Conservation (phyloP, 2,329 filamentous ascomycete genomes). For the Xylaria arbuscula region DNA sequence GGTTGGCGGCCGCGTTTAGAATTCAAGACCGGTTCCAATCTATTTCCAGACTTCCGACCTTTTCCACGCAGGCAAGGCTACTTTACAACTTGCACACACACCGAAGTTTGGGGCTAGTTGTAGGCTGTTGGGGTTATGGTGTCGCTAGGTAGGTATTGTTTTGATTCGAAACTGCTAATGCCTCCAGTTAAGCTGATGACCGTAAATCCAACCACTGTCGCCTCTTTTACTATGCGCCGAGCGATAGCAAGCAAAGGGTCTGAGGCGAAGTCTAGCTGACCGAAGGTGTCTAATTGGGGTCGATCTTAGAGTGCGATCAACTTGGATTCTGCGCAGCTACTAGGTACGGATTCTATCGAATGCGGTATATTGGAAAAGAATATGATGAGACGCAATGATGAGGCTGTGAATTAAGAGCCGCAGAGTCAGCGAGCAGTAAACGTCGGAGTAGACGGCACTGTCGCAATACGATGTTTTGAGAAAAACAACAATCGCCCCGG, state of each 20-base stretch:
- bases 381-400: conserved; percentile 21
- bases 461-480: conserved; percentile 26
- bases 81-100: not conserved
- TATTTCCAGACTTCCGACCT: conserved; percentile 17
- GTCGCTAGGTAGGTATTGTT: conserved; percentile 7
- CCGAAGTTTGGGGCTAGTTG: conserved; percentile 9
- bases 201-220: not conserved
- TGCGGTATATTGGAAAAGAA: conserved; percentile 24
- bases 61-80: conserved; percentile 2
- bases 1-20: conserved; percentile 13
- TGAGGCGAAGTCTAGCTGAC: conserved; percentile 11
- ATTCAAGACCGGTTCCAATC: conserved; percentile 24
- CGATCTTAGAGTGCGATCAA: conserved; percentile 18
- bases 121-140: not conserved
- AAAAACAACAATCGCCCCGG: conserved; percentile 33
- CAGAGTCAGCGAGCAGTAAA: conserved; percentile 9
- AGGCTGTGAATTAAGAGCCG: conserved; percentile 12
- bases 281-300: conserved; percentile 21
- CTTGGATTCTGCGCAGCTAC: conserved; percentile 19
- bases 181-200: conserved; percentile 7
- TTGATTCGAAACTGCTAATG: conserved; percentile 9
- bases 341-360: conserved; percentile 30
- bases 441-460: conserved; percentile 10
- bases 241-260: not conserved
- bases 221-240: conserved; percentile 7